Evolutionary conservation across 1,284 basidiomycete species (phyloP), one percentile per base, ranked within the genome.

Genomic region (Sanghuangporus weigelae): DNA sequence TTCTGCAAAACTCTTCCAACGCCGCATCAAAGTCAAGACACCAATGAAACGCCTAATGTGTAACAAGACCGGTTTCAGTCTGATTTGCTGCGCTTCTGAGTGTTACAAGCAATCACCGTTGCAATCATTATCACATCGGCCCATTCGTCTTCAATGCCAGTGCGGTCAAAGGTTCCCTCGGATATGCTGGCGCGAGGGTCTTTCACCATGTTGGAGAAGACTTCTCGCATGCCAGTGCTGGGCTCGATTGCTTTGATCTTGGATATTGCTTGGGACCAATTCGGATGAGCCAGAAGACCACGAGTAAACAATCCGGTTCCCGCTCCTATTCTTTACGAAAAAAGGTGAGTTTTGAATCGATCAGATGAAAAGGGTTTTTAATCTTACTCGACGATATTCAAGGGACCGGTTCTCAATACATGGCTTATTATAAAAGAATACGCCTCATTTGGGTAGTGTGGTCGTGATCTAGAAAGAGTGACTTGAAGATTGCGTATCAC

Each of bases 261-360:
- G 49, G 76, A 75, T 58, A 92, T 77, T 53, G 72, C 69, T 7
- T 73, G 71, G 10, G 78, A 69, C 81, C 82, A 87, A 48, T 80
- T 79, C 7, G 83, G 77, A 72, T 89, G 81, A 3, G 81, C 79
- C 49, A 93, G 76, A 21, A 93, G 73, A 1, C 89, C 87, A 16
- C 90, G 83, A 19, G 91, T 92, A 72, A 92, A 93, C 55, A 93
- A 83, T 4, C 90, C 91, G 2, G 90, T 92, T 40, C 91, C 91
- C 38, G 86, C 75, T 38, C 90, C 86, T 49, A 90, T 77, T 70
- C 87, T 89, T 68, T 31, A 38, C 56, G 11, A 56, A 35, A 14
- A 62, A 56, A 31, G 36, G 44, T 31, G 12, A 31, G 5, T 31
- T 31, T 4, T 38, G 14, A 35, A 23, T 39, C 60, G n/a, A 14